phyloP scores from a whole-genome alignment of 2,329 filamentous ascomycete species.

The Cladosporium sphaerospermum region DNA sequence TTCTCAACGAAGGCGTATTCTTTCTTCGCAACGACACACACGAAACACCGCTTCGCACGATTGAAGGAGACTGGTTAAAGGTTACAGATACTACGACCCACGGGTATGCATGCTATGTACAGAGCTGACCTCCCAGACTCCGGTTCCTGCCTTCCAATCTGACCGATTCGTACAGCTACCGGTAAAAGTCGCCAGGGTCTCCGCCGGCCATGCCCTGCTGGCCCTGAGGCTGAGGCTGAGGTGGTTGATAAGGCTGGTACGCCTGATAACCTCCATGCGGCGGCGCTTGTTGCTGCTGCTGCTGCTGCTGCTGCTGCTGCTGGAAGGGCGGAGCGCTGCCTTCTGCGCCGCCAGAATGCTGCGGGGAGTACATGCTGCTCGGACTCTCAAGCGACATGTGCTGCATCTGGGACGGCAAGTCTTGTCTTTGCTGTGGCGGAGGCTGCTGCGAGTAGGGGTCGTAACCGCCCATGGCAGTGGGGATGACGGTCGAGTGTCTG shows the following conservation, averaged over 20 bases:
- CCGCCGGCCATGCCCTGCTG: slow-evolving; percentile 18
- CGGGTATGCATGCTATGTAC: no score
- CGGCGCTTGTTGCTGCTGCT: neutral
- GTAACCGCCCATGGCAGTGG: slow-evolving; percentile 10
- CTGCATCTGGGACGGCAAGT: slow-evolving; percentile 23
- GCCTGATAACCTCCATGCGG: slow-evolving; percentile 23
- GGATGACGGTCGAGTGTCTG: slow-evolving; percentile 28
- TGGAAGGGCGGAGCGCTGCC: neutral
- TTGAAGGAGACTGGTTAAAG: no score
- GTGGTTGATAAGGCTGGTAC: slow-evolving; percentile 25
- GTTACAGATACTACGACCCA: no score
- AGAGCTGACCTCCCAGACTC: no score
- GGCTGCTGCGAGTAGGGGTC: slow-evolving; percentile 17
- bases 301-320: slow-evolving; percentile 6
- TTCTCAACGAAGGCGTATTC: no score
- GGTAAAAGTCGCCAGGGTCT: slow-evolving; percentile 32
- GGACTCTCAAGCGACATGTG: slow-evolving; percentile 25
- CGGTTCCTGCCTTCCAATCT: no score
- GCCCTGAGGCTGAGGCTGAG: slow-evolving; percentile 16
- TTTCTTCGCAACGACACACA: no score
- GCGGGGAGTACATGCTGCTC: slow-evolving; percentile 19
- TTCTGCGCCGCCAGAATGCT: neutral
- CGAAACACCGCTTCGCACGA: no score
- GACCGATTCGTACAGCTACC: slow-evolving; percentile 14
- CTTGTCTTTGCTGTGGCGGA: slow-evolving; percentile 15